phyloP scores from a whole-genome alignment of 2,329 filamentous ascomycete genomes.

The Aspergillus sergii region DNA sequence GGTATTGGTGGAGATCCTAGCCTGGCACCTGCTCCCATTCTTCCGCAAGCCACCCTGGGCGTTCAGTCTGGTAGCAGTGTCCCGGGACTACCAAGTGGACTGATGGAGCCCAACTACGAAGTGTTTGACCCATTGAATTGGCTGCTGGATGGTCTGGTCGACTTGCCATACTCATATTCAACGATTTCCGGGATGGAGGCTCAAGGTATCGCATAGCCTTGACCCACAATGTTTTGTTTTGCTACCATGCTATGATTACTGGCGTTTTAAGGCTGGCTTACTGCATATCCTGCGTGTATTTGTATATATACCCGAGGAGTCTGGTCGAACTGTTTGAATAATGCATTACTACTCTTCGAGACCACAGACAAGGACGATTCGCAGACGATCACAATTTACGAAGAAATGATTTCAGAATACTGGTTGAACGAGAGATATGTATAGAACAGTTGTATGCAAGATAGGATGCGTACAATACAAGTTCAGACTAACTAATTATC shows the following conservation, averaged over 20 bases:
- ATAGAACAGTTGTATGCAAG: too few relatives aligned
- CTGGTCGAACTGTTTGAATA: conserved; percentile 3
- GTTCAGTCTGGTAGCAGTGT: conserved; percentile 29
- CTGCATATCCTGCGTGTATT: conserved; percentile 3
- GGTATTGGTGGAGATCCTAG: conserved; percentile 47
- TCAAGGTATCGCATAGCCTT: conserved; percentile 37
- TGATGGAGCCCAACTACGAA: conserved; percentile 73
- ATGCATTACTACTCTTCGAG: not conserved
- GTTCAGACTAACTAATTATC: too few relatives aligned
- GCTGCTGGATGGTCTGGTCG: conserved; percentile 84
- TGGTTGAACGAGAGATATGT: not conserved
- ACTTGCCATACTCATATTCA: conserved; percentile 72
- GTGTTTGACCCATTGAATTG: conserved; percentile 92
- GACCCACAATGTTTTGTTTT: conserved; percentile 3
- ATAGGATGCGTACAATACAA: too few relatives aligned
- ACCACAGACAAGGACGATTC: not conserved
- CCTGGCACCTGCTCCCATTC: conserved; percentile 41
- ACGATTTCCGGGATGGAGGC: conserved; percentile 55
- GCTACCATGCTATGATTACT: conserved; percentile 7
- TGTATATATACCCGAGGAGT: conserved; percentile 22
- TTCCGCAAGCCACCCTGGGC: conserved; percentile 36
- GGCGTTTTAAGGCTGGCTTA: conserved; percentile 9
- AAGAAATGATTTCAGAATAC: not conserved
- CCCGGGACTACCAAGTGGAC: conserved; percentile 48
- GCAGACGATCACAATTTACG: not conserved